These are phyloP conservation scores for Populus trichocarpa DNA, from an alignment of 441 rosid species.

Conservation along the genomic window DNA sequence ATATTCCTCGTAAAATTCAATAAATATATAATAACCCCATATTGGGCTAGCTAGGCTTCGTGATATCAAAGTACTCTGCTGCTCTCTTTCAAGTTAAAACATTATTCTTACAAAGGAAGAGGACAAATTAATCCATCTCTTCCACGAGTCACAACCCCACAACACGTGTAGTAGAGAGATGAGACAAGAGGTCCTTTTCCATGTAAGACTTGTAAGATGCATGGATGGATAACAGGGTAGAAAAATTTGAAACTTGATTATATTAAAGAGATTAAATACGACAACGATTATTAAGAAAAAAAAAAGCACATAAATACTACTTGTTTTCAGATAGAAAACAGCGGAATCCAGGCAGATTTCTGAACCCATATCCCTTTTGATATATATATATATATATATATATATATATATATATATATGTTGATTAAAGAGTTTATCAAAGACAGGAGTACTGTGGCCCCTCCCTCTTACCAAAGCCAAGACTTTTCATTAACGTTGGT, in stretches of 20 bases:
- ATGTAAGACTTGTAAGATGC: neutral
- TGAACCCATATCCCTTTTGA: constrained; percentile 17
- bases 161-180: neutral
- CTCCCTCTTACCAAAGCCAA: neutral
- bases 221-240: neutral
- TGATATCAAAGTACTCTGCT: neutral
- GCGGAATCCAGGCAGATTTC: constrained; percentile 43
- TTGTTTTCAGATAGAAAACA: constrained; percentile 12
- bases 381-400: too few relatives aligned
- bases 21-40: too few relatives aligned
- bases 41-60: neutral
- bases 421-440: neutral
- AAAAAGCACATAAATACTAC: neutral
- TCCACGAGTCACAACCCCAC: neutral
- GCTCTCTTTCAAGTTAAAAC: too few relatives aligned
- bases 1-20: neutral
- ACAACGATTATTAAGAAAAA: neutral
- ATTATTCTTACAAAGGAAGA: neutral
- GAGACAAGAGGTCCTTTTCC: constrained; percentile 2
- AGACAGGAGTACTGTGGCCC: neutral
- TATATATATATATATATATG: too few relatives aligned
- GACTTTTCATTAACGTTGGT: neutral
- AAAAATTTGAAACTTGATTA: neutral
- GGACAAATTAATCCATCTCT: neutral
- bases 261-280: neutral